Conservation (phyloP, 768 basidiomycete species). For the Lactifluus piperatus region DNA sequence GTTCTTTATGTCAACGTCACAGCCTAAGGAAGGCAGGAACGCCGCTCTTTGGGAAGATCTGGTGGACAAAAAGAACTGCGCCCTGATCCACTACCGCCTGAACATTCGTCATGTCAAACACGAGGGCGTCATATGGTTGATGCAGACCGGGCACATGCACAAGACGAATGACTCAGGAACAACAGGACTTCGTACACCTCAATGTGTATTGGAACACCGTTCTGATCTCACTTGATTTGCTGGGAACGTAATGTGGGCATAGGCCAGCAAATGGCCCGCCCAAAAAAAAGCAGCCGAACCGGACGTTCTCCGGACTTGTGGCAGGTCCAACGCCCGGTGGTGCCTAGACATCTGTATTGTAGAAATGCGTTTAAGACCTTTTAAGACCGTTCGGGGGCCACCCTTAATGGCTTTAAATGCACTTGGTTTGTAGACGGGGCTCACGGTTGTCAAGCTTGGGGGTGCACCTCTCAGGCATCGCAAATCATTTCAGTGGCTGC, state of each 20-base stretch:
- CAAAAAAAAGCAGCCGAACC: background rate
- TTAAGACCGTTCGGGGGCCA: too few relatives aligned
- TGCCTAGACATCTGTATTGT: background rate
- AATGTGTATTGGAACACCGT: slow-evolving; percentile 49
- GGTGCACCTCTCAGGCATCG: background rate
- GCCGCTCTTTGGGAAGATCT: background rate
- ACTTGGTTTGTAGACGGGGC: background rate
- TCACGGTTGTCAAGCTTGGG: background rate
- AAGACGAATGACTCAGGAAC: background rate
- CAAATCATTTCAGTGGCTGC: background rate
- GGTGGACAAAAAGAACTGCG: background rate
- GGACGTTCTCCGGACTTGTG: background rate
- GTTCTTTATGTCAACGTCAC: background rate
- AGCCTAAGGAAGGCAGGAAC: background rate
- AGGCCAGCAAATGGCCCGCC: slow-evolving; percentile 37
- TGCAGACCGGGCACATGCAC: background rate
- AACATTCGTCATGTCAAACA: background rate
- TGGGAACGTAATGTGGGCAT: slow-evolving; percentile 48
- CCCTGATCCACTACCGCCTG: background rate
- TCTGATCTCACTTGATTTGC: slow-evolving; percentile 64
- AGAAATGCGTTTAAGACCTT: too few relatives aligned
- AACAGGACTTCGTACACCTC: background rate
- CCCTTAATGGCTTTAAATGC: too few relatives aligned
- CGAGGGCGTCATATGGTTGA: background rate
- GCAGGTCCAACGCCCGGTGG: background rate